Evolutionary conservation across 306 rosid species (phyloP).

Genomic region (Quercus mongolica): DNA sequence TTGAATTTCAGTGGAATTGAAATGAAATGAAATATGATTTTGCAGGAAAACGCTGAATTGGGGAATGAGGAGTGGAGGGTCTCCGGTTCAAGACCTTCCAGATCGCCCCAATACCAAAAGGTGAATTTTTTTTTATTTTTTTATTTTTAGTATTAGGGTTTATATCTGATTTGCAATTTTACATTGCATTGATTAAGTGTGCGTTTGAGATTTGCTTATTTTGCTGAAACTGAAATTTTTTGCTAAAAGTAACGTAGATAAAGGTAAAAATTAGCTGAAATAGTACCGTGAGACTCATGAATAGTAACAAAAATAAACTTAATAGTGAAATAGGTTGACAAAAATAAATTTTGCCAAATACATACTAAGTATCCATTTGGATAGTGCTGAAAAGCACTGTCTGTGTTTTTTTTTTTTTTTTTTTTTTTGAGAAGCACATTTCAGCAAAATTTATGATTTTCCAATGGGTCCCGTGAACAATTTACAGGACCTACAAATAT

Average conservation of each 20-base stretch:
- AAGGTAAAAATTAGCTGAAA: background rate
- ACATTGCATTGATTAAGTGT: background rate
- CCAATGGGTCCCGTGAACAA: fast-evolving
- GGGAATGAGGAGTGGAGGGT: conserved; percentile 35
- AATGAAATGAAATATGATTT: background rate
- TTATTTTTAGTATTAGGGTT: background rate
- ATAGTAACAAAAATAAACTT: fast-evolving
- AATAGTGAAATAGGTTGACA: too few relatives aligned
- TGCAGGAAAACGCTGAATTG: conserved; percentile 38
- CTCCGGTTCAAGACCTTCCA: conserved; percentile 41
- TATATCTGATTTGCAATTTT: background rate
- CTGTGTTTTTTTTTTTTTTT: too few relatives aligned
- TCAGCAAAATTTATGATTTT: too few relatives aligned
- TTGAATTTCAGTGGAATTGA: too few relatives aligned
- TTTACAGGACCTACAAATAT: too few relatives aligned
- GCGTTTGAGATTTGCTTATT: fast-evolving
- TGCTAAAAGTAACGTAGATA: too few relatives aligned
- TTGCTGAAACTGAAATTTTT: too few relatives aligned
- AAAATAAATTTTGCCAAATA: too few relatives aligned
- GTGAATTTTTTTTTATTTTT: conserved; percentile 34
- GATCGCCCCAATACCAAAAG: conserved; percentile 34
- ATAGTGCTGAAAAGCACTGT: too few relatives aligned
- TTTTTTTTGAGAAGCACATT: too few relatives aligned
- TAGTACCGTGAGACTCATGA: fast-evolving
- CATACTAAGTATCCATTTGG: too few relatives aligned